phyloP scores from a whole-genome alignment of 768 basidiomycete genomes.

The Hirschioporus abietinus region DNA sequence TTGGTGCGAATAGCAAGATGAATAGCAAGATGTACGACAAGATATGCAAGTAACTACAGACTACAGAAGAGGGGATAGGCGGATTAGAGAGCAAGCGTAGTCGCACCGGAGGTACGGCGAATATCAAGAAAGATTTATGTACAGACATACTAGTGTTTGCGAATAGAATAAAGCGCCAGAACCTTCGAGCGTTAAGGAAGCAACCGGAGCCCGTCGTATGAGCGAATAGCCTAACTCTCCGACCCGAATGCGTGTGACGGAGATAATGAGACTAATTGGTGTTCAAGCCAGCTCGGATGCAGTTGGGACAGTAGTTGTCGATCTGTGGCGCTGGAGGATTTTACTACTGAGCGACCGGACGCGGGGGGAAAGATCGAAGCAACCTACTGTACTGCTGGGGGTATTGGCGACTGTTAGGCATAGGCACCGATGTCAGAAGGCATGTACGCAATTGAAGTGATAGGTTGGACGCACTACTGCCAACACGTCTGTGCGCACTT shows the following conservation, averaged over 20 bases:
- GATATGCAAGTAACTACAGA: not conserved
- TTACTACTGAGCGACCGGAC: not conserved
- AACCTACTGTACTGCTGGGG: conserved; percentile 13
- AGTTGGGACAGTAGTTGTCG: conserved; percentile 14
- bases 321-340: conserved; percentile 14
- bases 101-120: not conserved
- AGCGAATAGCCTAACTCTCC: not conserved
- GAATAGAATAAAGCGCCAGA: not conserved
- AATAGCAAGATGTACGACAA: not conserved
- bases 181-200: not conserved
- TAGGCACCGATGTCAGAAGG: not conserved
- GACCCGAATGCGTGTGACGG: too few relatives aligned
- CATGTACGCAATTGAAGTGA: not conserved
- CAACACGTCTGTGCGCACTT: conserved; percentile 54
- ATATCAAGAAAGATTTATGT: not conserved
- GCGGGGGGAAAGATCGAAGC: not conserved
- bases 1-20: not conserved
- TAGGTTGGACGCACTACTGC: conserved; percentile 55
- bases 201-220: not conserved
- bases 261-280: not conserved
- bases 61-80: not conserved
- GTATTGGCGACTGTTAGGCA: conserved; percentile 10
- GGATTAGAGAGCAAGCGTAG: too few relatives aligned
- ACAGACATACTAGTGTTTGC: not conserved
- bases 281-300: conserved; percentile 5